Base-by-base conservation (phyloP, 2,329 filamentous ascomycete species). In the Ceratocystis huliohia region DNA sequence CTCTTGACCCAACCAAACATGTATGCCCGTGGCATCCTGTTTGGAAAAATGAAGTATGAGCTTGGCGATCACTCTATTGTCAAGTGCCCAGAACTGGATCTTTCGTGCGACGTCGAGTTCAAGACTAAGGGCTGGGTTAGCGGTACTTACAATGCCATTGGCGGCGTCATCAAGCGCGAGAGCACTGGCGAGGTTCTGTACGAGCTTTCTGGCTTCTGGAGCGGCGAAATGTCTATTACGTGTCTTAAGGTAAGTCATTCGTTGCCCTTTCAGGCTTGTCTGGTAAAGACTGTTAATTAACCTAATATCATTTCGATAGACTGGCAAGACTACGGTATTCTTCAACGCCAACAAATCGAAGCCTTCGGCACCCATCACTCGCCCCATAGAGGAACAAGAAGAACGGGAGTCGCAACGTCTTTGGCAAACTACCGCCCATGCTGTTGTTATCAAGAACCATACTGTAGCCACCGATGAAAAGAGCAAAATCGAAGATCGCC, bases 1-100 rank as follows among this genome's bases (percentile, higher is more conserved):
- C 89, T 95, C 73, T 78, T 97, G 64, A 97, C 94, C 3, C 94
- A 99, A 73, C 94, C 94, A 20, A 99, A 99, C 78, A 99, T 99
- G 91, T 99, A 99, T 75, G 94, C 93, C 25, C 85, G 94, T 69
- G 93, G 94, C 45, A 97, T 99, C 68, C 80, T 99, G 7, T 96
- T 99, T 73, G 94, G 94, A 61, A 97, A 96, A 76, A 97, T 99
- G 94, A 97, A 96, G 76, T 99, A 97, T 76, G 94, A 99, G 78
- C 84, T 99, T 6, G 94, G 93, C 70, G 93, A 97, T 74, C 92
- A 96, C 78, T 96, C 92, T 74, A 90, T 91, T 72, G 89, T 99
- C 22, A 84, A 87, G 70, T 97, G 94, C 75, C 91, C 93, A 0
- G 93, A 97, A 74, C 83, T 91, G 20, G 87, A 91, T 67, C 81